Evolutionary conservation across 1,139 yeast species (phyloP).

Genomic region (Yamadazyma atlantica): DNA sequence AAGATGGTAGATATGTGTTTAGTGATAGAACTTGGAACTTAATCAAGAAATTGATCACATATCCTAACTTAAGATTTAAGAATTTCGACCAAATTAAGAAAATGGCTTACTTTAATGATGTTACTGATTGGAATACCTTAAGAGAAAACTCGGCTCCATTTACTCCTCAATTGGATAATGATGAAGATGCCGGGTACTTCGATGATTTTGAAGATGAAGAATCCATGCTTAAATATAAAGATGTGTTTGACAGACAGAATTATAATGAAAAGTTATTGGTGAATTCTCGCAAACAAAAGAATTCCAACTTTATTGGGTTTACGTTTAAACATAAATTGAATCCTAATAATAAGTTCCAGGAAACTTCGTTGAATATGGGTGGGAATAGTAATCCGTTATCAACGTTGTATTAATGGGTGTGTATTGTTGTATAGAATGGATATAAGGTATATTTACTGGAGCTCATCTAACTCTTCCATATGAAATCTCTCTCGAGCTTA

Average conservation of each 20-base stretch:
- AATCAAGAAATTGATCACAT: constrained; percentile 74
- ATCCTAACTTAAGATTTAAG: constrained; percentile 72
- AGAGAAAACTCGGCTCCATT: constrained; percentile 84
- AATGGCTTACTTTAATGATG: constrained; percentile 80
- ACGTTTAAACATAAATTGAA: constrained; percentile 89
- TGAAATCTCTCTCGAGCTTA: constrained; percentile 53
- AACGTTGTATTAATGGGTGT: constrained; percentile 45
- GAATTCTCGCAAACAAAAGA: constrained; percentile 35
- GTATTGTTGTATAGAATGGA: no score
- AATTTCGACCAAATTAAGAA: constrained; percentile 78
- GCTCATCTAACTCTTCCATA: constrained; percentile 43
- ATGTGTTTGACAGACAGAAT: constrained; percentile 86
- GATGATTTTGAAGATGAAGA: constrained; percentile 96
- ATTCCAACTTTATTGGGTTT: constrained; percentile 81
- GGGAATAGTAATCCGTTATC: constrained; percentile 41
- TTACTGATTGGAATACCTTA: constrained; percentile 63
- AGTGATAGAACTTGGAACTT: constrained; percentile 97
- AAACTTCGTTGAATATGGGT: constrained; percentile 36
- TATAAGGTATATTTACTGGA: no score
- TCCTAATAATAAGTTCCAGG: constrained; percentile 53
- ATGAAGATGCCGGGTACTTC: constrained; percentile 97
- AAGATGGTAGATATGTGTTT: constrained; percentile 87
- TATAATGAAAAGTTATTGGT: constrained; percentile 83
- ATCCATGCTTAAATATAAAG: constrained; percentile 97
- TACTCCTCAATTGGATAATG: constrained; percentile 94